Evolutionary conservation across 2,329 filamentous ascomycete genomes (phyloP).

Genomic region (Penicillium olsonii): DNA sequence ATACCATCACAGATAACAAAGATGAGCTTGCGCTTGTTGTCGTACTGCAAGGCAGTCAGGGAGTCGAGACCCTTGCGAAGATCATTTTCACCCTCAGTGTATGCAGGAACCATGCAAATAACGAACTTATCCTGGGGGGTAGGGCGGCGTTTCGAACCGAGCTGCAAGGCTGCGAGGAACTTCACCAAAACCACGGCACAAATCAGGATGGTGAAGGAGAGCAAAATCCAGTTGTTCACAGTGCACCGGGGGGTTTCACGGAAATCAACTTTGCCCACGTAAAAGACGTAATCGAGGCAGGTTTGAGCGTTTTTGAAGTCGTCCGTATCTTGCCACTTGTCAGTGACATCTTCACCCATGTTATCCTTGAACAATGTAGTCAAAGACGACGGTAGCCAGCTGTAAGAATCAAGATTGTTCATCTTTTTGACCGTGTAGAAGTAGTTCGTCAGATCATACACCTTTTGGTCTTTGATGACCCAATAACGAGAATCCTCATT

Average conservation of each 20-base stretch:
- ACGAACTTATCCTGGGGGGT: slow-evolving; percentile 97
- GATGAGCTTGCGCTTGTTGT: slow-evolving; percentile 95
- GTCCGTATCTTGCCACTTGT: slow-evolving; percentile 57
- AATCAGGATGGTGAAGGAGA: slow-evolving; percentile 83
- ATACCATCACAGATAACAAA: slow-evolving; percentile 95
- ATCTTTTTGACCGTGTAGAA: slow-evolving; percentile 70
- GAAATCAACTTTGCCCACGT: slow-evolving; percentile 82
- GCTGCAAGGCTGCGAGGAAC: slow-evolving; percentile 89
- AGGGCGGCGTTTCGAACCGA: slow-evolving; percentile 87
- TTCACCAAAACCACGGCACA: slow-evolving; percentile 79
- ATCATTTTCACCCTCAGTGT: slow-evolving; percentile 96
- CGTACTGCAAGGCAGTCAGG: slow-evolving; percentile 89
- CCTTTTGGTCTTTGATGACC: slow-evolving; percentile 72
- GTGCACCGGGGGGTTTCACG: slow-evolving; percentile 73
- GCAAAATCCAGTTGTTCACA: slow-evolving; percentile 86
- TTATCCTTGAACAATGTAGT: slow-evolving; percentile 70
- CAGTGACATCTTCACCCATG: slow-evolving; percentile 76
- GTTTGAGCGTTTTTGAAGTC: slow-evolving; percentile 67
- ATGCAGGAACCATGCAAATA: slow-evolving; percentile 96
- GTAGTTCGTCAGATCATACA: slow-evolving; percentile 94
- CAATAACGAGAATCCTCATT: slow-evolving; percentile 69
- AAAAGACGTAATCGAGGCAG: slow-evolving; percentile 83
- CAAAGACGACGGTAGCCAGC: slow-evolving; percentile 72
- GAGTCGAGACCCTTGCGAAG: slow-evolving; percentile 91
- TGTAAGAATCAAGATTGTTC: slow-evolving; percentile 59